A percentile compares a stretch with the other conserved stretches of the same genome.
These are phyloP conservation scores for Elongisporangium prolatum DNA, from an alignment of 352 stramenopile species.

Conservation along the genomic window DNA sequence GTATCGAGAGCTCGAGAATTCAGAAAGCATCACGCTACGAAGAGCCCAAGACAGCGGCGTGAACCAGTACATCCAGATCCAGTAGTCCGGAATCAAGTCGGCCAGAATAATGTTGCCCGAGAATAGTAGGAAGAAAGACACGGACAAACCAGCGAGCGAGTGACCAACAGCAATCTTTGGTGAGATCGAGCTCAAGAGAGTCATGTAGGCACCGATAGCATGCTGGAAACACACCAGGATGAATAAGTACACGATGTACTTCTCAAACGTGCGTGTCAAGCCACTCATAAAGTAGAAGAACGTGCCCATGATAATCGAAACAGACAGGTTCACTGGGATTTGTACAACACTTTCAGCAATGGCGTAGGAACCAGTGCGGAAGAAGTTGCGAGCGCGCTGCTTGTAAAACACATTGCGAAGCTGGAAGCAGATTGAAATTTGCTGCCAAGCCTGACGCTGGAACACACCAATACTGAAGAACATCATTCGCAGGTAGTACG, in stretches of 20 bases:
- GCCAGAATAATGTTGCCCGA: constrained; percentile 70
- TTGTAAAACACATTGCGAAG: constrained; percentile 89
- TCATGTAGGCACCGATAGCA: constrained; percentile 62
- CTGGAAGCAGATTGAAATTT: constrained; percentile 65
- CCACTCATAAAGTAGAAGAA: constrained; percentile 90
- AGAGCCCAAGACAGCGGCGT: constrained; percentile 56
- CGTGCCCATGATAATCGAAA: constrained; percentile 51
- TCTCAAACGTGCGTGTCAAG: constrained; percentile 44
- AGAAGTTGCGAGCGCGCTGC: constrained; percentile 87
- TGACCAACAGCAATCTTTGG: constrained; percentile 53
- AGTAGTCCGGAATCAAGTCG: constrained; percentile 61
- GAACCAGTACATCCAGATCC: constrained; percentile 81
- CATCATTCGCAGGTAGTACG: constrained; percentile 68
- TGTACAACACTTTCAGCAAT: constrained; percentile 59
- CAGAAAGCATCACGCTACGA: constrained; percentile 47
- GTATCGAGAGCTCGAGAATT: constrained; percentile 53
- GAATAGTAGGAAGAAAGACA: constrained; percentile 67
- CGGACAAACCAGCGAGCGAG: constrained; percentile 35
- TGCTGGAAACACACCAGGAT: constrained; percentile 79
- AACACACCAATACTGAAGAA: constrained; percentile 68
- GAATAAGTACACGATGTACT: constrained; percentile 75
- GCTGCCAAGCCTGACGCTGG: constrained; percentile 68
- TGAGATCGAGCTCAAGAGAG: constrained; percentile 43
- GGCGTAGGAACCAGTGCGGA: constrained; percentile 75
- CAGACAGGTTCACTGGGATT: constrained; percentile 62